These are phyloP conservation scores for Castanopsis chinensis DNA, from an alignment of 306 rosid genomes.

Conservation along the genomic window DNA sequence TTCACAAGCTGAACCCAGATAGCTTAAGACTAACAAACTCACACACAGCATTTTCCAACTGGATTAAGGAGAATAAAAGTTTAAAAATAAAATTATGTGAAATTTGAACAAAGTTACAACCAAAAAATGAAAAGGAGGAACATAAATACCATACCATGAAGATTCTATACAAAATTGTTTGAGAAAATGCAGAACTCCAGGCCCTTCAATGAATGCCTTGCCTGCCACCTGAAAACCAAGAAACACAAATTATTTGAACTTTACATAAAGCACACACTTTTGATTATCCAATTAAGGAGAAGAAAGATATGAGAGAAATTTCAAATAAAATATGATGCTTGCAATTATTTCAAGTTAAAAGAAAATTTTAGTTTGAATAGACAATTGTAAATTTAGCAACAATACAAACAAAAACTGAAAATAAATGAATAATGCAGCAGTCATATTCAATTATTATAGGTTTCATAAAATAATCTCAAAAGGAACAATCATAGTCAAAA, in stretches of 20 bases:
- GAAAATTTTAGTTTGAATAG: not conserved
- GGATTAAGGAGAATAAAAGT: too few relatives aligned
- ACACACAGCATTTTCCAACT: too few relatives aligned
- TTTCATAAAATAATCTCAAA: not conserved
- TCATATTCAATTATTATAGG: not conserved
- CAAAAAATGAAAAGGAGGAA: too few relatives aligned
- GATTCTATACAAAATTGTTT: not conserved
- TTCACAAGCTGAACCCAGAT: too few relatives aligned
- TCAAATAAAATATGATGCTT: not conserved
- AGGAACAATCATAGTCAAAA: not conserved
- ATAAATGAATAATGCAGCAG: not conserved
- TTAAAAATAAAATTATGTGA: too few relatives aligned
- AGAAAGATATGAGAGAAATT: not conserved
- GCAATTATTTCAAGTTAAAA: not conserved
- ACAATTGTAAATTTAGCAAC: not conserved
- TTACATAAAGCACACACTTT: not conserved
- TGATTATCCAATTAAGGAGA: not conserved
- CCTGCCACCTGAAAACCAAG: not conserved
- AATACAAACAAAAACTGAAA: not conserved
- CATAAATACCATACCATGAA: not conserved
- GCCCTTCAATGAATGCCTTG: slow-evolving; percentile 2
- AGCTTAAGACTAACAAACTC: too few relatives aligned
- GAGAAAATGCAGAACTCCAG: not conserved
- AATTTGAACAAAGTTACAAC: too few relatives aligned
- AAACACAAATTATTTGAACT: not conserved